Conservation (phyloP, 1,284 basidiomycete species). For the Pulveroboletus sp. region DNA sequence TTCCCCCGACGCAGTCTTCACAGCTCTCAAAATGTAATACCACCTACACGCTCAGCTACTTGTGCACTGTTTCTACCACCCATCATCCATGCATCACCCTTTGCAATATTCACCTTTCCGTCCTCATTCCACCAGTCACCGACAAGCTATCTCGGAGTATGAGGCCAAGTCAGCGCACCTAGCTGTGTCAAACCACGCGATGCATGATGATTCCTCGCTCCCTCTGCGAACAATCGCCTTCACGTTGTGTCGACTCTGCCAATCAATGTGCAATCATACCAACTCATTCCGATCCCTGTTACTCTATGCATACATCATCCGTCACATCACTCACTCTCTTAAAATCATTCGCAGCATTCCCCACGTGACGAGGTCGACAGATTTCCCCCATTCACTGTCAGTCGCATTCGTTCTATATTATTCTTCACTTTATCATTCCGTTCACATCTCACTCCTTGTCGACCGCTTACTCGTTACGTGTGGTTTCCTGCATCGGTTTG, state of each 20-base stretch:
- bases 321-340: slow-evolving; percentile 40
- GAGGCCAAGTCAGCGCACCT: slow-evolving; percentile 12
- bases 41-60: slow-evolving; percentile 55
- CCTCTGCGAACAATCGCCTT: slow-evolving; percentile 25
- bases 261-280: slow-evolving; percentile 40
- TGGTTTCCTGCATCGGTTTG: slow-evolving; percentile 36
- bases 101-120: slow-evolving; percentile 53
- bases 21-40: slow-evolving; percentile 75
- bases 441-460: slow-evolving; percentile 30
- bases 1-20: slow-evolving; percentile 9
- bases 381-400: slow-evolving; percentile 32
- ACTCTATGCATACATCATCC: slow-evolving; percentile 48
- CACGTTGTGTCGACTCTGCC: slow-evolving; percentile 28
- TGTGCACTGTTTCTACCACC: slow-evolving; percentile 56
- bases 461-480: slow-evolving; percentile 34
- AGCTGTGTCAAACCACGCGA: slow-evolving; percentile 27
- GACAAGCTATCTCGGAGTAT: slow-evolving; percentile 40
- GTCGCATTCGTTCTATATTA: slow-evolving; percentile 63
- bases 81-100: slow-evolving; percentile 74
- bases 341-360: slow-evolving; percentile 34
- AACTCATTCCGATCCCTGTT: slow-evolving; percentile 46
- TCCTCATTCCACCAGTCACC: slow-evolving; percentile 47
- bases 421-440: slow-evolving; percentile 68
- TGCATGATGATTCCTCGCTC: slow-evolving; percentile 12
- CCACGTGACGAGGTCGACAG: slow-evolving; percentile 44